phyloP scores from a whole-genome alignment of 139 green algal species.

The Eudorina sp. region DNA sequence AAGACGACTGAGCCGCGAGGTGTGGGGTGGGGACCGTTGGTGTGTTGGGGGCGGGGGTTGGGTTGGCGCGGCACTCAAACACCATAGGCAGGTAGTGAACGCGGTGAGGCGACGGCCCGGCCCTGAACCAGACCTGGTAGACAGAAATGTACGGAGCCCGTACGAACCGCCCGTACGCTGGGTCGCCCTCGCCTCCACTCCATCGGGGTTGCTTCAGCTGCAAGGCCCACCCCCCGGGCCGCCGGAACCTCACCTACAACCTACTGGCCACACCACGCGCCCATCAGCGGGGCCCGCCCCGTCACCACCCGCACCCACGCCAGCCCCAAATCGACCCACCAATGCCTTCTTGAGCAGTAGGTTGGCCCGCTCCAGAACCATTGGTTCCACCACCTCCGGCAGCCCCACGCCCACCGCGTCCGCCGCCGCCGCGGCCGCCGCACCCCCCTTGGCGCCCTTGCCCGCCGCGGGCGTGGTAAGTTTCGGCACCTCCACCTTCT shows the following conservation, averaged over 20 bases:
- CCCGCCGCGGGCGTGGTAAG: not conserved
- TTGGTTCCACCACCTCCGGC: slow-evolving; percentile 52
- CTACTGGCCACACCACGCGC: too few relatives aligned
- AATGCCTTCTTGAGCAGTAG: slow-evolving; percentile 48
- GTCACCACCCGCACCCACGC: not conserved
- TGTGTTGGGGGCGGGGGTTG: not conserved
- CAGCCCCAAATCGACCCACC: not conserved
- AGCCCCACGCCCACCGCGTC: slow-evolving; percentile 2
- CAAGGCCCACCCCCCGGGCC: too few relatives aligned
- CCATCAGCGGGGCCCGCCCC: too few relatives aligned
- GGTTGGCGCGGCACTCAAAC: not conserved
- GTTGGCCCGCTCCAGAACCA: slow-evolving; percentile 59
- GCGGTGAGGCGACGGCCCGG: not conserved
- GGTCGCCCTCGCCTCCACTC: too few relatives aligned
- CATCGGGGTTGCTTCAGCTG: too few relatives aligned
- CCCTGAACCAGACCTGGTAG: too few relatives aligned
- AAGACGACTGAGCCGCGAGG: not conserved
- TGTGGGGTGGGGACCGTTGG: not conserved
- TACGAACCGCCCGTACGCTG: too few relatives aligned
- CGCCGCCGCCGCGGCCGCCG: not conserved
- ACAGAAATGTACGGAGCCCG: too few relatives aligned
- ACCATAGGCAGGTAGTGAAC: not conserved
- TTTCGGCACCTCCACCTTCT: not conserved
- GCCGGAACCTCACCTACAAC: too few relatives aligned
- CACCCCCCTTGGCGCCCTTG: not conserved